Base-by-base conservation (phyloP, 495 filamentous ascomycete genomes). In the Penicillium herquei region DNA sequence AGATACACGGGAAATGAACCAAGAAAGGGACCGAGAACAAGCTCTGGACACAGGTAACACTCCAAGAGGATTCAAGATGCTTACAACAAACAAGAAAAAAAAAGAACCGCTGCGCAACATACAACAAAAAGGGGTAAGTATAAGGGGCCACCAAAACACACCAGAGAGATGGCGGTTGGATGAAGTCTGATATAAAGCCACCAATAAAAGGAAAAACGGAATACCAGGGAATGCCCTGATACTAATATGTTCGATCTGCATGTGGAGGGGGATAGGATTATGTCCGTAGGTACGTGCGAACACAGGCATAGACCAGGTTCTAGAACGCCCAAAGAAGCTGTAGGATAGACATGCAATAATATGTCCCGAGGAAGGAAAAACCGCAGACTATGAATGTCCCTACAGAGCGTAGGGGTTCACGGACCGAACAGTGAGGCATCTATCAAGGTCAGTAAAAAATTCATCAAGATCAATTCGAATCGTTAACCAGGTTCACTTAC, bases 401-500 rank as follows among this genome's bases (percentile, higher is more conserved):
- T 71, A 98, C 55, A 98, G 81, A 59, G 94, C 94, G 68, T 90
- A 98, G 33, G 94, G 94, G 78, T 98, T 98, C 61, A 98, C 80
- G 30, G 94, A 96, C 50, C 94, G 91, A 68, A 98, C 97, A 7
- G 94, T 98, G 67, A 98, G 77, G 80, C 94, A 98, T 50, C 93
- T 98, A 57, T 44, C 49, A 21, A 14, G 7, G 14, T 52, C 21
- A 26, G 21, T 26, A 4, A 26, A 26, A 26, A 26, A 26, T 26
- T 26, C 21, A 26, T 26, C 21, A 26, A 26, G 4, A 26, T 26
- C 1, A 26, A 26, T 26, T 4, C 2, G 21, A 26, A 26, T 26
- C 56, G 80, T 77, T 76, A 84, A 70, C 47, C 53, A 30, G 37
- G 30, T 31, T 26, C 40, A 21, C 93, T 78, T 88, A 98, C 90